Evolutionary conservation across 441 rosid genomes (phyloP).

Genomic region (Adansonia madagascariensis): DNA sequence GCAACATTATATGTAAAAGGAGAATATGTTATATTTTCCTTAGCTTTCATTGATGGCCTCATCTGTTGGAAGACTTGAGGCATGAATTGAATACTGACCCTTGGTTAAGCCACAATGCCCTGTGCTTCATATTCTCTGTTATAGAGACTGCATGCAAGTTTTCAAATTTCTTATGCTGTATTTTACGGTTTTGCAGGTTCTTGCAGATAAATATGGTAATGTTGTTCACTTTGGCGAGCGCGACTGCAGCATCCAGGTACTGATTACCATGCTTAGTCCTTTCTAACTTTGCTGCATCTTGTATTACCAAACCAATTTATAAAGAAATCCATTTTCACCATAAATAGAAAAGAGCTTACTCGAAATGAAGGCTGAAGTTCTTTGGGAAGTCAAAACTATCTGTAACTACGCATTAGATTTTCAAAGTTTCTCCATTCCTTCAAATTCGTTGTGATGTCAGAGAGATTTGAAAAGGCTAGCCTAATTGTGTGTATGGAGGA

Average conservation of each 20-base stretch:
- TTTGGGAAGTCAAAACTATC: not conserved
- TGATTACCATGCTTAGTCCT: slow-evolving; percentile 14
- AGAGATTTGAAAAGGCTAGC: slow-evolving; percentile 1
- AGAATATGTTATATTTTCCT: not conserved
- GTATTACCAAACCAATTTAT: not conserved
- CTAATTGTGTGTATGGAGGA: not conserved
- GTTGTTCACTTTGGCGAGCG: slow-evolving; percentile 99
- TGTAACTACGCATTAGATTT: not conserved
- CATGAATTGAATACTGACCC: not conserved
- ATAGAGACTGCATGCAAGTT: not conserved
- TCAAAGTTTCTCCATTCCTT: not conserved
- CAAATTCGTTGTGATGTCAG: not conserved
- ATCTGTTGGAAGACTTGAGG: not conserved
- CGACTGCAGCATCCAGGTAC: slow-evolving; percentile 98
- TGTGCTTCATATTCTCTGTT: slow-evolving; percentile 11
- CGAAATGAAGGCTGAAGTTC: slow-evolving; percentile 6
- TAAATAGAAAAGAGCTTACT: slow-evolving; percentile 9
- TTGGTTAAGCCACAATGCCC: not conserved
- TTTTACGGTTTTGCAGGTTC: slow-evolving; percentile 57
- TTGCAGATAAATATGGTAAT: slow-evolving; percentile 91
- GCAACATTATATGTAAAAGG: not conserved
- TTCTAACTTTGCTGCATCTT: not conserved
- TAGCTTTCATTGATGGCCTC: not conserved
- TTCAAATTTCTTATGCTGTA: not conserved
- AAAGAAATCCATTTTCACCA: not conserved